A percentile compares a stretch with the other conserved stretches of the same genome.
Evolutionary conservation across 202 grass and related monocot genomes (phyloP).

Genomic region (Hordeum pubiflorum): DNA sequence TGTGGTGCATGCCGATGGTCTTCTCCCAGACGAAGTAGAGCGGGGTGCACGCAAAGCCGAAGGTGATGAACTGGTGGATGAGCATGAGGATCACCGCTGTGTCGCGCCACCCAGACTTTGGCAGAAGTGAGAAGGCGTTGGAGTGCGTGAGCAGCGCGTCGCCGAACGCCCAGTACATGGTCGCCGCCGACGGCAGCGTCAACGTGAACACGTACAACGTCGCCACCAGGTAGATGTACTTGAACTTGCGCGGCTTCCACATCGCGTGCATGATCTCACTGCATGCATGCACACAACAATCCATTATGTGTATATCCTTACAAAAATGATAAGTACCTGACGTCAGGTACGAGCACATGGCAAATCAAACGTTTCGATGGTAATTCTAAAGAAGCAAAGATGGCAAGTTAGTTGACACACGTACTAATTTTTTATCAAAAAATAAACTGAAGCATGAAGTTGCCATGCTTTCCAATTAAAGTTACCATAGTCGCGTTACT

Average conservation of each 20-base stretch:
- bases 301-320: too few relatives aligned
- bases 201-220: slow-evolving; percentile 93
- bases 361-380: too few relatives aligned
- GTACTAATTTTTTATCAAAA: too few relatives aligned
- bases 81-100: slow-evolving; percentile 88
- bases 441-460: too few relatives aligned
- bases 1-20: slow-evolving; percentile 63
- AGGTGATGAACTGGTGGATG: slow-evolving; percentile 98
- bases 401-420: too few relatives aligned
- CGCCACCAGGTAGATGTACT: slow-evolving; percentile 89
- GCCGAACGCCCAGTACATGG: slow-evolving; percentile 95
- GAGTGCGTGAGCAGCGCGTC: slow-evolving; percentile 74
- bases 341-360: too few relatives aligned
- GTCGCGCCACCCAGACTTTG: slow-evolving; percentile 54
- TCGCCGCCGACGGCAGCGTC: slow-evolving; percentile 73
- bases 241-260: slow-evolving; percentile 99
- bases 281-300: not conserved
- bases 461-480: too few relatives aligned
- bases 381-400: too few relatives aligned
- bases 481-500: too few relatives aligned
- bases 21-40: slow-evolving; percentile 89
- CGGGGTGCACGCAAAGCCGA: slow-evolving; percentile 92
- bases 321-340: too few relatives aligned
- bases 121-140: slow-evolving; percentile 84
- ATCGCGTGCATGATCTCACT: slow-evolving; percentile 99